Evolutionary conservation across 768 basidiomycete genomes (phyloP), one percentile per base, ranked within the genome.

Genomic region (Suillus subluteus): DNA sequence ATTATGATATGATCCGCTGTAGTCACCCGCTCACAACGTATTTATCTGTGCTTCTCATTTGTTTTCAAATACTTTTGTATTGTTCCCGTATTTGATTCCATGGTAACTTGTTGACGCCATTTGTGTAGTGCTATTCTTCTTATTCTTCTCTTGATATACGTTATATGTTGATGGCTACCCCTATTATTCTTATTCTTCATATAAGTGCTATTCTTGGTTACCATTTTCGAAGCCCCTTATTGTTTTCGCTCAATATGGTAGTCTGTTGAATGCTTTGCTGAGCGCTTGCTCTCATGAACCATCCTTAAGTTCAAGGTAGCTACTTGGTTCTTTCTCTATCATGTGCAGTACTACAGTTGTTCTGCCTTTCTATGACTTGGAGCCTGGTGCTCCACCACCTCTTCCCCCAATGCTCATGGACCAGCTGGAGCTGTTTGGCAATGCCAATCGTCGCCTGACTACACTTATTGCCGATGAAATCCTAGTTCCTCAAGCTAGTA

Each of bases 381-480:
- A 44, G 50, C 2, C 65, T 12, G 15, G 59, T 32, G 21, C 41
- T 1, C 63, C 59, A 7, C 66, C 54, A 0, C 63, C 62, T 0
- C 50, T 54, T 7, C 40, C 50, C 23, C 48, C 37, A 23, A 62
- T 62, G 48, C 58, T 63, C 21, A 64, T 48, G 1, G 58, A 68
- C 52, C 66, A 67, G n/a, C 54, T 58, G 0, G 63, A 67, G n/a
- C 21, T 65, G 0, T 63, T 37, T 16, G 55, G 67, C 13, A 41
- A 63, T 13, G 7, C 6, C 3, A 11, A 50, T 54, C 40, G 6
- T 58, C 26, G 21, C 16, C 44, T 54, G 1, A 11, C 55, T 5
- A 38, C 32, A 37, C 58, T 66, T 21, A 65, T 63, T 11, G 62
- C 30, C 23, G 41, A 63, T 7, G 50, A 68, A 13, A 16, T 43